Evolutionary conservation across 2,329 filamentous ascomycete genomes (phyloP).

Genomic region (Xylaria sp.): DNA sequence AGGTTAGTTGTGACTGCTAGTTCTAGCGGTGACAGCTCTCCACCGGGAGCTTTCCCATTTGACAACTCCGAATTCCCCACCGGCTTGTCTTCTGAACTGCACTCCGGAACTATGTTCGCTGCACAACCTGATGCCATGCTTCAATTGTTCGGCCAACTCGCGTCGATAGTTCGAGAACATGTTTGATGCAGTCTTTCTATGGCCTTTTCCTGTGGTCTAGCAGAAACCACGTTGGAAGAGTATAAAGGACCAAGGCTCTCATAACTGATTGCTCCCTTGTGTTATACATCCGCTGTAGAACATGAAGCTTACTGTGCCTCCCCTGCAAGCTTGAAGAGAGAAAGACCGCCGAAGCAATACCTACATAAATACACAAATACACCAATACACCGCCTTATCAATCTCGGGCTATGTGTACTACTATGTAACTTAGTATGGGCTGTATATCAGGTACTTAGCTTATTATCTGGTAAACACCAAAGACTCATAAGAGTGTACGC

Average conservation of each 20-base stretch:
- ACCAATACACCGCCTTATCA: slow-evolving; percentile 11
- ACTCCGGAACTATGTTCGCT: slow-evolving; percentile 8
- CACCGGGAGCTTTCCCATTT: slow-evolving; percentile 36
- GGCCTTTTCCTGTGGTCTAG: neutral
- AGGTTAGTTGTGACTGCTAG: no score
- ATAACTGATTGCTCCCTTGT: neutral
- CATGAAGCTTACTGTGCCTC: neutral
- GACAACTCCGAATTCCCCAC: slow-evolving; percentile 20
- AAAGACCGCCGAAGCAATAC: neutral
- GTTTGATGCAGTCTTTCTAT: neutral
- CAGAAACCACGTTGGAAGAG: neutral
- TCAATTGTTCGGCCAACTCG: neutral
- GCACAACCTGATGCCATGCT: neutral
- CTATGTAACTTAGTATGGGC: no score
- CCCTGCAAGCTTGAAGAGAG: neutral
- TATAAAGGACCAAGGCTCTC: neutral
- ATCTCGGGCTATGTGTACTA: neutral
- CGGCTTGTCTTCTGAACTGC: neutral
- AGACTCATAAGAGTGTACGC: neutral
- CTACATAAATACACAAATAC: neutral
- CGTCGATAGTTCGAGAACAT: neutral
- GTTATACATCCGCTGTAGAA: neutral
- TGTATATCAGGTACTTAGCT: slow-evolving; percentile 4
- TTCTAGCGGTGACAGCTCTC: slow-evolving; percentile 35
- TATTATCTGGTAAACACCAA: neutral